These are phyloP conservation scores for Claviceps purpurea DNA, from an alignment of 2,329 filamentous ascomycete species.

Conservation along the genomic window DNA sequence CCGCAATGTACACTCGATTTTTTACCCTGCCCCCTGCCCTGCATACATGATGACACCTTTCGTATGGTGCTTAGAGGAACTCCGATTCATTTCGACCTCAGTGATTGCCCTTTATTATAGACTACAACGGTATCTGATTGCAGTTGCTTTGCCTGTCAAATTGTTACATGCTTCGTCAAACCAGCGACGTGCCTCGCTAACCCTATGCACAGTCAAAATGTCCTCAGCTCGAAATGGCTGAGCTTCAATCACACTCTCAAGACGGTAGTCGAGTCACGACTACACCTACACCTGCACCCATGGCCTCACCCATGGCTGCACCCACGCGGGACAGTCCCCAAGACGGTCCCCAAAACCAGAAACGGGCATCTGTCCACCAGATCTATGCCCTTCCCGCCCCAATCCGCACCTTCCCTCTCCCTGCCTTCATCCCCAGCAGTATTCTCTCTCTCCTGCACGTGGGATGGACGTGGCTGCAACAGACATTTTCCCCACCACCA, in stretches of 20 bases:
- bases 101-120: slow-evolving; percentile 54
- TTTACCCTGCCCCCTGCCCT: not conserved
- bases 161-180: not conserved
- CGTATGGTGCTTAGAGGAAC: slow-evolving; percentile 42
- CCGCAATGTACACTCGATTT: not conserved
- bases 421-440: slow-evolving; percentile 81
- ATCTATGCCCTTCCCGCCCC: slow-evolving; percentile 76
- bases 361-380: slow-evolving; percentile 42
- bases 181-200: not conserved
- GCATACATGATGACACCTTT: slow-evolving; percentile 45
- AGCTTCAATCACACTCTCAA: slow-evolving; percentile 17
- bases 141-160: slow-evolving; percentile 11
- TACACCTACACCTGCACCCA: too few species aligned
- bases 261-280: slow-evolving; percentile 5
- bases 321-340: slow-evolving; percentile 7
- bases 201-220: slow-evolving; percentile 30
- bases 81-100: slow-evolving; percentile 42
- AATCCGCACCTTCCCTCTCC: slow-evolving; percentile 69
- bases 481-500: slow-evolving; percentile 53
- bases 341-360: slow-evolving; percentile 15
- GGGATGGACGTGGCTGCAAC: slow-evolving; percentile 61
- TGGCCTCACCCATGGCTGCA: slow-evolving; percentile 3
- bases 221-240: slow-evolving; percentile 30
- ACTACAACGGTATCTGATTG: slow-evolving; percentile 98
- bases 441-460: slow-evolving; percentile 78